Conservation (phyloP, 176 grass and related monocot species). For the Oryza coarctata region DNA sequence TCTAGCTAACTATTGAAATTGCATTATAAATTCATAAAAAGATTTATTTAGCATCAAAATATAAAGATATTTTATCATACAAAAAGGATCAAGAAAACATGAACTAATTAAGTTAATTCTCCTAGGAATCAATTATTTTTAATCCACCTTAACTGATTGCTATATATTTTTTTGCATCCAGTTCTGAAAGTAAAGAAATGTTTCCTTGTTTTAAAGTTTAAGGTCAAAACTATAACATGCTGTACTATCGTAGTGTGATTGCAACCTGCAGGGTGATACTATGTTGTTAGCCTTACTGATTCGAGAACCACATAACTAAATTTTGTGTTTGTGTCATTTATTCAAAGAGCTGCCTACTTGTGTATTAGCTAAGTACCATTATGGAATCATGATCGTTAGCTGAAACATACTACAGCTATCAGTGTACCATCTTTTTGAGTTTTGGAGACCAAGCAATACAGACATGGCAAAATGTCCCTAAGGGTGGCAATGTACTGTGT, state of each 20-base stretch:
- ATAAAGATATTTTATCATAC: constrained; percentile 16
- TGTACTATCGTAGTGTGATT: neutral
- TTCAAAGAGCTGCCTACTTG: neutral
- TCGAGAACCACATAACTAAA: neutral
- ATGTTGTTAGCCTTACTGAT: constrained; percentile 22
- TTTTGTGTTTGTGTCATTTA: neutral
- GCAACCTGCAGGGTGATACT: constrained; percentile 4
- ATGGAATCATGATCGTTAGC: neutral
- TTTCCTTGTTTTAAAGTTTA: constrained; percentile 21
- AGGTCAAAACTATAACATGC: neutral
- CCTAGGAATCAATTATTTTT: neutral
- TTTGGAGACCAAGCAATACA: neutral
- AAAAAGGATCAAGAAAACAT: constrained; percentile 12
- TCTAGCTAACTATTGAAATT: neutral
- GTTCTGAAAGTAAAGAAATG: constrained; percentile 14
- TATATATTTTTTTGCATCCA: constrained; percentile 8
- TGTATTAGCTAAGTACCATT: neutral
- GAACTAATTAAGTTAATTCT: neutral
- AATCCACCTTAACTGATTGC: neutral
- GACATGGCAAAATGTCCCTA: neutral
- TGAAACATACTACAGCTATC: neutral
- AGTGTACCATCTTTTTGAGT: neutral
- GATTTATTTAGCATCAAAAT: constrained; percentile 3
- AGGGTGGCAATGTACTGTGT: neutral
- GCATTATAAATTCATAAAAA: constrained; percentile 13